Conservation (phyloP, 1,284 basidiomycete genomes). For the Leccinum brunneo-olivaceum region DNA sequence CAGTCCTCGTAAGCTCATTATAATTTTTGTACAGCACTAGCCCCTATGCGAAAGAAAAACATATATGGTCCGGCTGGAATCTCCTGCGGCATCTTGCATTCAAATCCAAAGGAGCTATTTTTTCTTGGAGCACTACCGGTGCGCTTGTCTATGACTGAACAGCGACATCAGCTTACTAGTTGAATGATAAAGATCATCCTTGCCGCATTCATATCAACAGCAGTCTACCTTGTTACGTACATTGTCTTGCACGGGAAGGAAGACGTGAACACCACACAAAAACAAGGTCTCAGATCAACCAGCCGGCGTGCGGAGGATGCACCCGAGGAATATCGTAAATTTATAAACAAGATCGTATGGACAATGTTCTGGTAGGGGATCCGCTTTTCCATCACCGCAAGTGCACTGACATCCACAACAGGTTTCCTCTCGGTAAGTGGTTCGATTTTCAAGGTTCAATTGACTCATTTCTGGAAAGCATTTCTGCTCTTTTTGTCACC, state of each 20-base stretch:
- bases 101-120: slow-evolving; percentile 39
- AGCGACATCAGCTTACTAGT: slow-evolving; percentile 1
- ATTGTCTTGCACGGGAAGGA: slow-evolving; percentile 50
- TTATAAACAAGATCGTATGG: slow-evolving; percentile 51
- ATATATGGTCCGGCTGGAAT: slow-evolving; percentile 49
- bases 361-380: slow-evolving; percentile 60
- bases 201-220: slow-evolving; percentile 44
- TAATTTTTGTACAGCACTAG: slow-evolving; percentile 29
- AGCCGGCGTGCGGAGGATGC: slow-evolving; percentile 41
- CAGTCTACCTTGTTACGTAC: slow-evolving; percentile 55
- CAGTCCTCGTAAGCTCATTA: slow-evolving; percentile 8
- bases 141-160: slow-evolving; percentile 14
- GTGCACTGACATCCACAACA: slow-evolving; percentile 6
- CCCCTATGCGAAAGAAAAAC: slow-evolving; percentile 36
- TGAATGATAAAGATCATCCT: slow-evolving; percentile 44
- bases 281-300: slow-evolving; percentile 43
- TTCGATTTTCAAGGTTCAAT: background rate
- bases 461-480: slow-evolving; percentile 30
- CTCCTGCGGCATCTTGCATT: slow-evolving; percentile 44
- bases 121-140: slow-evolving; percentile 58
- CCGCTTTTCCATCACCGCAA: slow-evolving; percentile 4
- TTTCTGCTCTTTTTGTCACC: slow-evolving; percentile 58
- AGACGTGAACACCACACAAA: slow-evolving; percentile 36
- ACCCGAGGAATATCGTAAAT: slow-evolving; percentile 48
- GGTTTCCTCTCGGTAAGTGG: slow-evolving; percentile 56